phyloP scores from a whole-genome alignment of 176 grass and related monocot genomes.

The Hsuehochloa calcarea region DNA sequence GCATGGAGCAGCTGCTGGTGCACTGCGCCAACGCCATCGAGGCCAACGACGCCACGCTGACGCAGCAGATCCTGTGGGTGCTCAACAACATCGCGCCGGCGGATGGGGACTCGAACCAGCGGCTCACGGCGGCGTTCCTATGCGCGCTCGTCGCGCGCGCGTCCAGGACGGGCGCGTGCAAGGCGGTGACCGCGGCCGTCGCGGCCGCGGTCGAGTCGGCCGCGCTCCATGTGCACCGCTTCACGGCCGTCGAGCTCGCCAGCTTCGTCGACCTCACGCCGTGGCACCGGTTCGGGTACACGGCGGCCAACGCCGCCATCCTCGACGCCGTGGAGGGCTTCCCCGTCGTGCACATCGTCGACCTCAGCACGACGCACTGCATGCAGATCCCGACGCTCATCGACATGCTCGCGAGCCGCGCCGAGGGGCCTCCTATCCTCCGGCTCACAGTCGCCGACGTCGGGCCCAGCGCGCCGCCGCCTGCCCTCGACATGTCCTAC shows the following conservation, averaged over 20 bases:
- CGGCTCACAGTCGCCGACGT: slow-evolving; percentile 66
- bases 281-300: slow-evolving; percentile 93
- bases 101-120: slow-evolving; percentile 89
- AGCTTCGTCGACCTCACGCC: slow-evolving; percentile 94
- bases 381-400: slow-evolving; percentile 99
- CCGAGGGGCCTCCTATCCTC: slow-evolving; percentile 69
- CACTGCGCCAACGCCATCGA: slow-evolving; percentile 99
- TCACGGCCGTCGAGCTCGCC: slow-evolving; percentile 85
- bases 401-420: slow-evolving; percentile 70
- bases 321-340: slow-evolving; percentile 77
- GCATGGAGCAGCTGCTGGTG: slow-evolving; percentile 98
- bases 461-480: slow-evolving; percentile 31
- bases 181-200: slow-evolving; percentile 53
- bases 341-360: slow-evolving; percentile 72
- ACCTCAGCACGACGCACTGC: slow-evolving; percentile 92
- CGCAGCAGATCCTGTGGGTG: slow-evolving; percentile 97
- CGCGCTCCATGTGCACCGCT: slow-evolving; percentile 59
- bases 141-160: slow-evolving; percentile 80
- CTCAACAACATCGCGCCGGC: slow-evolving; percentile 97
- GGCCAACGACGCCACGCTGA: slow-evolving; percentile 90
- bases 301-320: slow-evolving; percentile 80
- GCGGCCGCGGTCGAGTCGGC: slow-evolving; percentile 48
- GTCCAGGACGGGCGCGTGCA: slow-evolving; percentile 82
- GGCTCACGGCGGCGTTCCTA: slow-evolving; percentile 85
- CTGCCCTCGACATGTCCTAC: slow-evolving; percentile 73